phyloP scores from a whole-genome alignment of 345 rosid genomes.

The Sonneratia caseolaris region DNA sequence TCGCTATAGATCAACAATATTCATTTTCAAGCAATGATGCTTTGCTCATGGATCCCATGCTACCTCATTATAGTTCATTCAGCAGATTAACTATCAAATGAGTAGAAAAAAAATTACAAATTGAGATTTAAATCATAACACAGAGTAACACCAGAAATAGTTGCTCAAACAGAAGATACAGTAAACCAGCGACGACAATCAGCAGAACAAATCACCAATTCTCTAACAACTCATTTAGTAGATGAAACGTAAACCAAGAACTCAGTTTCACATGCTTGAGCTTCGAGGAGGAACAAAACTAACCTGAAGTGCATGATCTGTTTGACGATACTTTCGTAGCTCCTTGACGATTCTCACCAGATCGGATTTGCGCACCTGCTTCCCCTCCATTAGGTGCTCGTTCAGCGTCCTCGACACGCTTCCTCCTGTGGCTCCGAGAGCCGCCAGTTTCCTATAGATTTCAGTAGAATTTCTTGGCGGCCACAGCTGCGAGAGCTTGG shows the following conservation, averaged over 20 bases:
- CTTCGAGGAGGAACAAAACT: neutral
- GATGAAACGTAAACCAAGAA: neutral
- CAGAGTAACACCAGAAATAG: no score
- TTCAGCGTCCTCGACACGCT: conserved; percentile 43
- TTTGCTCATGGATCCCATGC: neutral
- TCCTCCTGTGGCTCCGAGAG: conserved; percentile 32
- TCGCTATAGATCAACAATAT: no score
- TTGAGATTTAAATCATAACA: no score
- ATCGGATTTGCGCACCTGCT: conserved; percentile 18
- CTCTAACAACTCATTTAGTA: neutral
- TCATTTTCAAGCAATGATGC: neutral
- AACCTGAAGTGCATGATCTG: conserved; percentile 55
- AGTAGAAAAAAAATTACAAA: no score
- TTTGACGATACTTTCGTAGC: conserved; percentile 48
- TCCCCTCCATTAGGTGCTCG: conserved; percentile 45
- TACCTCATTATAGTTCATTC: no score
- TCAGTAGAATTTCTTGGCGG: conserved; percentile 11
- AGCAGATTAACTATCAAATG: no score
- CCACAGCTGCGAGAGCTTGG: conserved; percentile 15
- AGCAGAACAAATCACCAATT: no score
- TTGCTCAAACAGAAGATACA: no score
- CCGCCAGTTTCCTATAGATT: conserved; percentile 41
- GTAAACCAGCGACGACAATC: no score
- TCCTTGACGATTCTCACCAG: conserved; percentile 34
- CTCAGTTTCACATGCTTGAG: neutral